These are phyloP conservation scores for Populus hybrid DNA, from an alignment of 441 rosid genomes.

Conservation along the genomic window DNA sequence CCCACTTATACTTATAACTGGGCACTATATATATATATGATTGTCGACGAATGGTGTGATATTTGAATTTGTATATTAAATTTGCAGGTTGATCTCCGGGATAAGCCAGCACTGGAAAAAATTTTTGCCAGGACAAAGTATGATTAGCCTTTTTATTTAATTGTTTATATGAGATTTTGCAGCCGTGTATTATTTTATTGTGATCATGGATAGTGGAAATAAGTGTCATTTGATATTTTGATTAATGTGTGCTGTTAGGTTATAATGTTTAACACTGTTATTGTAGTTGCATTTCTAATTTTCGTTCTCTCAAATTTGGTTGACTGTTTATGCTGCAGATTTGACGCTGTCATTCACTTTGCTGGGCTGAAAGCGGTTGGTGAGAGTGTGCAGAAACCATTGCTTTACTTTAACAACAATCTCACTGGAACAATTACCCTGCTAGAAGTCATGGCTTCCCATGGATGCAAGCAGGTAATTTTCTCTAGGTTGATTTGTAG, in stretches of 20 bases:
- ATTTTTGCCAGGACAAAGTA: slow-evolving; percentile 67
- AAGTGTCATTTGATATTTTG: too few relatives aligned
- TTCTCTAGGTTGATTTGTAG: slow-evolving; percentile 12
- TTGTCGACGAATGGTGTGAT: too few relatives aligned
- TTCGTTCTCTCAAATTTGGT: slow-evolving; percentile 6
- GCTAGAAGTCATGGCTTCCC: slow-evolving; percentile 76
- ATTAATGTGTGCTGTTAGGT: too few relatives aligned
- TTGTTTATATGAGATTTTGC: background rate
- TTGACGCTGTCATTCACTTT: slow-evolving; percentile 94
- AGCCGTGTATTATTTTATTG: too few relatives aligned
- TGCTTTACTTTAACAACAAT: slow-evolving; percentile 75
- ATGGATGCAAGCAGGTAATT: slow-evolving; percentile 81
- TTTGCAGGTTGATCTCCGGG: slow-evolving; percentile 79
- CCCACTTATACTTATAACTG: too few relatives aligned
- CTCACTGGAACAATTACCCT: slow-evolving; percentile 69
- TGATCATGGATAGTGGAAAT: too few relatives aligned
- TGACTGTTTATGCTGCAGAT: slow-evolving; percentile 41
- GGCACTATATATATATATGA: too few relatives aligned
- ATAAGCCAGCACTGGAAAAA: slow-evolving; percentile 69
- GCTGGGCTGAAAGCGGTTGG: slow-evolving; percentile 72
- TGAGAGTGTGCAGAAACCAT: slow-evolving; percentile 44
- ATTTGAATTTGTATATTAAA: slow-evolving; percentile 1
- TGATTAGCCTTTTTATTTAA: slow-evolving; percentile 6
- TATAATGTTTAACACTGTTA: background rate
- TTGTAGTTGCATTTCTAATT: background rate